phyloP scores from a whole-genome alignment of 2,329 filamentous ascomycete genomes.

The Colletotrichum plurivorum region DNA sequence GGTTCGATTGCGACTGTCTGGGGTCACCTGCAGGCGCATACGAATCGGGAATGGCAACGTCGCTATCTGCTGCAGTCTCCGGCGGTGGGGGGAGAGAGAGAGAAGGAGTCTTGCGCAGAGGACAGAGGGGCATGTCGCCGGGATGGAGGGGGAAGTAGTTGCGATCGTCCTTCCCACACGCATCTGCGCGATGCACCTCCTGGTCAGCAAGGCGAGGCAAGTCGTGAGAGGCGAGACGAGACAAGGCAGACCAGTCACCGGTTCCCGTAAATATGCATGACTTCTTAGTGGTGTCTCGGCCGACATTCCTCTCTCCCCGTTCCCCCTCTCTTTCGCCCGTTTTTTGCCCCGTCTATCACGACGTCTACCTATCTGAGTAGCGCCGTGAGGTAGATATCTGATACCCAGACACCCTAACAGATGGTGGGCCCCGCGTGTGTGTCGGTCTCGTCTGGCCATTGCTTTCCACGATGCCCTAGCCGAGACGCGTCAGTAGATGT shows the following conservation, averaged over 20 bases:
- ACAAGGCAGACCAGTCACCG: background rate
- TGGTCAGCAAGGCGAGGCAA: no score
- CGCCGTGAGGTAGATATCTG: no score
- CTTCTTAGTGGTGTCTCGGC: slow-evolving; percentile 12
- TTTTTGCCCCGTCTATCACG: background rate
- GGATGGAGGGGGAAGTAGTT: no score
- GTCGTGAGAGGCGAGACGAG: no score
- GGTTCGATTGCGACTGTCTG: slow-evolving; percentile 10
- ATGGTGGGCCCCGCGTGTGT: background rate
- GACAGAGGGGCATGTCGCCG: no score
- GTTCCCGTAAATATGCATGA: slow-evolving; percentile 10
- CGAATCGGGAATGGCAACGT: slow-evolving; percentile 27
- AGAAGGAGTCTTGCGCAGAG: background rate
- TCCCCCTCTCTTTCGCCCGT: slow-evolving; percentile 14
- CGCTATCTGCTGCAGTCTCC: background rate
- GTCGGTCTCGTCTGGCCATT: slow-evolving; percentile 4
- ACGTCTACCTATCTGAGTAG: background rate
- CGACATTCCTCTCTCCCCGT: slow-evolving; percentile 3
- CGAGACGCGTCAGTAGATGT: slow-evolving; percentile 22
- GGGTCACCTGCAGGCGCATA: slow-evolving; percentile 22
- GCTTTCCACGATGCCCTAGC: slow-evolving; percentile 1
- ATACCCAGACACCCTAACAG: no score
- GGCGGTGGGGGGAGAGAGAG: slow-evolving; percentile 22
- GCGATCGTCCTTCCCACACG: no score
- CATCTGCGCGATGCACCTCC: no score